Percentiles rank a stretch among this genome's conserved stretches.
Evolutionary conservation across 2,329 filamentous ascomycete genomes (phyloP).

Genomic region (Penicillium fuscoglaucum): DNA sequence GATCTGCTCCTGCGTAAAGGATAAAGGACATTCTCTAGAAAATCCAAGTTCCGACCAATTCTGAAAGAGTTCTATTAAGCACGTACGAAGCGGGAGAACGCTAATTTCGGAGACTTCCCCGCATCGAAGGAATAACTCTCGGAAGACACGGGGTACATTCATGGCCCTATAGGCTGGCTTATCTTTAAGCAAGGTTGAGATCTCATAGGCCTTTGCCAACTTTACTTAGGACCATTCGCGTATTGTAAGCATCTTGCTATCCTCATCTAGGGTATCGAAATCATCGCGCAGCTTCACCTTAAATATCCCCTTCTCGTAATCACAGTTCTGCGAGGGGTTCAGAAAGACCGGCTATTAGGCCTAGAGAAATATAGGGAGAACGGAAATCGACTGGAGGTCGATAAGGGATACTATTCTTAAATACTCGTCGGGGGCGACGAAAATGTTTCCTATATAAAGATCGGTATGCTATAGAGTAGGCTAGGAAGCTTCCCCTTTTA

Average conservation of each 20-base stretch:
- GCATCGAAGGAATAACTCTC: constrained; percentile 36
- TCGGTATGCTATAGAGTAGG: constrained; percentile 29
- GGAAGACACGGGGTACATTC: constrained; percentile 30
- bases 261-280: constrained; percentile 19
- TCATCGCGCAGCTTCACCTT: constrained; percentile 18
- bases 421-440: constrained; percentile 23
- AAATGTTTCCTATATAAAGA: constrained; percentile 39
- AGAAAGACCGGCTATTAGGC: constrained; percentile 31
- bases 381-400: constrained; percentile 27
- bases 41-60: constrained; percentile 31
- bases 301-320: constrained; percentile 22
- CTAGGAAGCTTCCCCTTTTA: constrained; percentile 9
- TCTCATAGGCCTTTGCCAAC: constrained; percentile 35
- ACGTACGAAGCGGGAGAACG: constrained; percentile 35
- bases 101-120: constrained; percentile 32
- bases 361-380: constrained; percentile 33
- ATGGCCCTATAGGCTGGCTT: constrained; percentile 25
- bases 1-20: constrained; percentile 31
- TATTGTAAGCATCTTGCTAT: constrained; percentile 16
- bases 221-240: constrained; percentile 22
- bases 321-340: constrained; percentile 21
- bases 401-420: constrained; percentile 27
- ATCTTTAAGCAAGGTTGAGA: constrained; percentile 25
- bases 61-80: constrained; percentile 34
- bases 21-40: constrained; percentile 29